Percentiles rank a stretch among this genome's conserved stretches.
Conservation (phyloP, 1,284 basidiomycete genomes). For the Ceratobasidium sp. region DNA sequence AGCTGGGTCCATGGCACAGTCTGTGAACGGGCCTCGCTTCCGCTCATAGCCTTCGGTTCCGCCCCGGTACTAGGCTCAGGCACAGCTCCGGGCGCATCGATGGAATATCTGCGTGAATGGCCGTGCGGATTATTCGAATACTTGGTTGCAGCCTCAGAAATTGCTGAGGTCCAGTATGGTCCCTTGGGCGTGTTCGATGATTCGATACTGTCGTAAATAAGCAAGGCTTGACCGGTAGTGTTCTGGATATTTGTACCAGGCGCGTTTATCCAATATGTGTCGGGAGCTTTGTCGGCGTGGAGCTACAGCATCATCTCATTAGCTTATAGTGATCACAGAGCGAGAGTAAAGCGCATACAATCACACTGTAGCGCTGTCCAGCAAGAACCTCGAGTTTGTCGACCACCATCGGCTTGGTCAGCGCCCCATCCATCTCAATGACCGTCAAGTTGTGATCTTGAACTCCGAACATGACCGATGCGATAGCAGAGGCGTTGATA, state of each 20-base stretch:
- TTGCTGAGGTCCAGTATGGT: background rate
- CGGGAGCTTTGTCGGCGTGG: constrained; percentile 51
- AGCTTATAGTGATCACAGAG: background rate
- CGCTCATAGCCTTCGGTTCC: no score
- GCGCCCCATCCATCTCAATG: constrained; percentile 62
- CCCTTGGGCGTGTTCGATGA: background rate
- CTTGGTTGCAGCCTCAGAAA: no score
- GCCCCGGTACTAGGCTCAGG: no score
- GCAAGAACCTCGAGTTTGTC: constrained; percentile 56
- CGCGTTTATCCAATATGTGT: constrained; percentile 56
- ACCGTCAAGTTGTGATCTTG: constrained; percentile 61
- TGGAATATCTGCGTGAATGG: no score
- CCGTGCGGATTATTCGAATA: no score
- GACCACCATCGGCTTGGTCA: constrained; percentile 55
- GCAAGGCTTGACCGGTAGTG: constrained; percentile 14
- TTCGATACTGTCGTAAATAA: background rate
- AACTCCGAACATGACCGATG: constrained; percentile 54
- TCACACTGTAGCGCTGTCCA: constrained; percentile 62
- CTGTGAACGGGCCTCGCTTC: no score
- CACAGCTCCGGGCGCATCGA: no score
- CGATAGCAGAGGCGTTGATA: constrained; percentile 57
- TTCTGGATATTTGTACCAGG: constrained; percentile 45
- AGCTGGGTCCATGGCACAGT: no score
- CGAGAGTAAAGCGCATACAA: constrained; percentile 54
- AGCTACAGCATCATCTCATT: constrained; percentile 45